phyloP scores from a whole-genome alignment of 495 filamentous ascomycete species.

The Staphylotrichum longicolle region DNA sequence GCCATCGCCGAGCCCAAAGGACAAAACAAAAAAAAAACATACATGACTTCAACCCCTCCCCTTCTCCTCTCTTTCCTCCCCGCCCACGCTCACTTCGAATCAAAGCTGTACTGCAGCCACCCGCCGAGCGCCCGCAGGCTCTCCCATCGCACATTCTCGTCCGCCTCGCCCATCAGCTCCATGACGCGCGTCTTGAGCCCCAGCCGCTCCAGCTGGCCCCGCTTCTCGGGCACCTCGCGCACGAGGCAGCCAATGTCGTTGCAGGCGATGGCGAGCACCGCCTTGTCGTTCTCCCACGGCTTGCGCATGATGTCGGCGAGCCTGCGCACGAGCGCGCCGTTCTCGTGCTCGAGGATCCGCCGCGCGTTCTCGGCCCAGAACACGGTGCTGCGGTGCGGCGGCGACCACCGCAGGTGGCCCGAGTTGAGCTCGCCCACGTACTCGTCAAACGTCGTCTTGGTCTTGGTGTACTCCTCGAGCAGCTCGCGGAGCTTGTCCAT shows the following conservation, averaged over 20 bases:
- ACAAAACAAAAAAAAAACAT: background rate
- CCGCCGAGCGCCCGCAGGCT: conserved; percentile 88
- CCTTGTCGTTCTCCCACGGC: conserved; percentile 88
- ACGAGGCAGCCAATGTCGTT: conserved; percentile 90
- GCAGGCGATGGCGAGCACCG: conserved; percentile 92
- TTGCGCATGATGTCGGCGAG: conserved; percentile 84
- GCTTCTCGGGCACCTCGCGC: conserved; percentile 83
- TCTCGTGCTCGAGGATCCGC: conserved; percentile 79
- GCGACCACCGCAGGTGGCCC: conserved; percentile 91
- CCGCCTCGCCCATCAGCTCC: conserved; percentile 88
- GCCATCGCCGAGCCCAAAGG: conserved; percentile 6
- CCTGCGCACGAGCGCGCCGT: conserved; percentile 75
- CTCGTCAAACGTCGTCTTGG: conserved; percentile 95
- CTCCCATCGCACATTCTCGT: conserved; percentile 93
- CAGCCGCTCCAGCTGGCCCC: conserved; percentile 78
- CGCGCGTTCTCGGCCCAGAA: conserved; percentile 98
- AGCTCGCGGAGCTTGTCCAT: conserved; percentile 70
- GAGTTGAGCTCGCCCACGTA: conserved; percentile 87
- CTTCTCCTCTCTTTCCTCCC: background rate
- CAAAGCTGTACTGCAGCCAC: conserved; percentile 90
- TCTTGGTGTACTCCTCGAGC: conserved; percentile 90
- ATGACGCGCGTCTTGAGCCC: conserved; percentile 90
- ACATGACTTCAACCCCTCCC: background rate
- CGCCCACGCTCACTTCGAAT: conserved; percentile 42
- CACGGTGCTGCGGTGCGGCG: conserved; percentile 80